These are phyloP conservation scores for Pleurotus sapidus DNA, from an alignment of 768 basidiomycete species.

Conservation along the genomic window DNA sequence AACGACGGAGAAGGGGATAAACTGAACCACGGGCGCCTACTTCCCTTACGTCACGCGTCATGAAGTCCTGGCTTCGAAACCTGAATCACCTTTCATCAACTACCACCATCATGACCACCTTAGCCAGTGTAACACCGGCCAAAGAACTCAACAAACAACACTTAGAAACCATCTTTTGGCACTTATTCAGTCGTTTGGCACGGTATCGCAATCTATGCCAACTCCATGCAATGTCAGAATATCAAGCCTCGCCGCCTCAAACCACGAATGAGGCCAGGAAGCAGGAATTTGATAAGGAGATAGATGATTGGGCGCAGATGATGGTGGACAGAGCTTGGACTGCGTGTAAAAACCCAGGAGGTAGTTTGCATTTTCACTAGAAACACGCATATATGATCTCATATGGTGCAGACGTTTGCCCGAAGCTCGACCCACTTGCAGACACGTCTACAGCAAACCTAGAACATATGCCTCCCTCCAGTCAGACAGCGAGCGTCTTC, in stretches of 20 bases:
- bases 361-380: constrained; percentile 5
- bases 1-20: background rate
- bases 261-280: constrained; percentile 14
- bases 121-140: constrained; percentile 30
- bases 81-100: too few relatives aligned
- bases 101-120: background rate
- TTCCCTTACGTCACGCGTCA: background rate
- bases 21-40: background rate
- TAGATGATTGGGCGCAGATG: constrained; percentile 44
- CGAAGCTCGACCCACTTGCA: constrained; percentile 35
- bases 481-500: constrained; percentile 39
- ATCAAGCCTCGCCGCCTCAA: constrained; percentile 18
- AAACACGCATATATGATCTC: constrained; percentile 5
- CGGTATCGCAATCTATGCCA: constrained; percentile 40
- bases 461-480: constrained; percentile 31
- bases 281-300: constrained; percentile 28
- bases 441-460: constrained; percentile 46
- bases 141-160: constrained; percentile 33
- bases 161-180: constrained; percentile 34
- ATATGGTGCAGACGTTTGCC: constrained; percentile 32
- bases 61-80: too few relatives aligned
- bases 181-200: constrained; percentile 42
- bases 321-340: constrained; percentile 41
- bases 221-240: constrained; percentile 37
- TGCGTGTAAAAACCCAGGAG: constrained; percentile 39